Evolutionary conservation across 2,329 filamentous ascomycete species (phyloP), one percentile per base, ranked within the genome.

Genomic region (Sodiomyces alkalinus): DNA sequence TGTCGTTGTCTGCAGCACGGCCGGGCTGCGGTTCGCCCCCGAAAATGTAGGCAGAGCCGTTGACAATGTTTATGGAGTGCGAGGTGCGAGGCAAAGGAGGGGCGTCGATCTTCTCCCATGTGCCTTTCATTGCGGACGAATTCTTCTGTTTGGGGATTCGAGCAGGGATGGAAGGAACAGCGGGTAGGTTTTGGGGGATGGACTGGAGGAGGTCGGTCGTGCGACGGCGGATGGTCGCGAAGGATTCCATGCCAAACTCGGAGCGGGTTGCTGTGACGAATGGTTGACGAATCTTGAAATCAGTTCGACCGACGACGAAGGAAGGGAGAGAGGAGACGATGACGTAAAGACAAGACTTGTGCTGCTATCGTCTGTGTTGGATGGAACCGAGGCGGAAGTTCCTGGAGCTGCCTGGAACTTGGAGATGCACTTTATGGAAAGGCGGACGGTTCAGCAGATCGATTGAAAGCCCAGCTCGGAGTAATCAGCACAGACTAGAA

Each of bases 21-120:
- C 73, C 62, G 3, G 77, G 64, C 25, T 60, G 54, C 32, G 74
- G 51, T 48, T 90, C 81, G 39, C 82, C 83, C 34, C 83, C 82
- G 44, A 85, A 92, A 41, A 92, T 61, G 49, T 72, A 77, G 22
- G 66, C 64, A 21, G 55, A 55, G 16, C 62, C 55, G 19, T 55
- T 55, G 26, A 75, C 47, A 25, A 76, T 62, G 23, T 80, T 65
- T 39, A 85, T 48, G 3, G 69, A 66, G 44, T 90, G 81, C 1
- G 80, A 85, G 2, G 81, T 87, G 30, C 80, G 74, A 21, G 71
- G 69, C 6, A 85, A 60, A 1, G 58, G 39, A 3, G 66, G 61
- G 19, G 68, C 44, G 22, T 59, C 46, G 41, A 77, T 58, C 40
- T 62, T 65, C 42, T 73, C 60, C 71, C 71, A 76, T 28, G 68